A percentile compares a stretch with the other conserved stretches of the same genome.
phyloP scores from a whole-genome alignment of 1,284 basidiomycete genomes.

The Microbotryomycetes sp. region DNA sequence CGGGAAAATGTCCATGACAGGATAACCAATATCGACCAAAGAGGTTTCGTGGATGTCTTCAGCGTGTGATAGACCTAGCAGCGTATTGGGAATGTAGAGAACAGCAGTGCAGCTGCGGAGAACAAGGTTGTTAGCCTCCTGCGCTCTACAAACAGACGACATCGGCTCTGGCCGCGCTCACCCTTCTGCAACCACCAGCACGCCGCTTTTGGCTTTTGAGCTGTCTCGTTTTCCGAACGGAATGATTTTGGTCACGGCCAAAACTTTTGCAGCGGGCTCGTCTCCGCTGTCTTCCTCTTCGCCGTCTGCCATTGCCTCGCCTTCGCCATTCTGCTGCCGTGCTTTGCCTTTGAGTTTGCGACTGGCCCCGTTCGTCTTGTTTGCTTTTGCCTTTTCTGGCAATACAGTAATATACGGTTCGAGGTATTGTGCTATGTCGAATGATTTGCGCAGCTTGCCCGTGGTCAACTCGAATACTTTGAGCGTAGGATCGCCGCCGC shows the following conservation, averaged over 20 bases:
- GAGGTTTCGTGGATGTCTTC: not conserved
- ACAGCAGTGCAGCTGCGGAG: constrained; percentile 17
- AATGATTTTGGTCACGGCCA: constrained; percentile 29
- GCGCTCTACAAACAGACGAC: not conserved
- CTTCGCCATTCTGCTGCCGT: not conserved
- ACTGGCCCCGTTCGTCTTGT: constrained; percentile 14
- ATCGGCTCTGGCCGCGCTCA: no score
- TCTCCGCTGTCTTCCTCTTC: constrained; percentile 1
- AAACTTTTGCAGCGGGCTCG: not conserved
- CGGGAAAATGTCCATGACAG: constrained; percentile 28
- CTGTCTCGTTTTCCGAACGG: constrained; percentile 9
- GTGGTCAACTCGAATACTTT: constrained; percentile 58
- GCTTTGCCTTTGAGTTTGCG: constrained; percentile 13
- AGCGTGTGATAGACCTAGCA: constrained; percentile 6
- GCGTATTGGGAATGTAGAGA: constrained; percentile 24
- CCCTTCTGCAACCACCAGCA: constrained; percentile 25
- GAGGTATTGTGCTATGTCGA: constrained; percentile 17
- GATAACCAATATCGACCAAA: constrained; percentile 23
- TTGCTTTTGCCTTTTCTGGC: constrained; percentile 11
- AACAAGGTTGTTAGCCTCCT: not conserved
- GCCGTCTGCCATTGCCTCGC: not conserved
- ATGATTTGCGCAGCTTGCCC: constrained; percentile 5
- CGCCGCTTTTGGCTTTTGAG: constrained; percentile 8
- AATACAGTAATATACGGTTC: constrained; percentile 17
- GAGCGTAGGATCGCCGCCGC: constrained; percentile 72